Base-by-base conservation (phyloP, 306 rosid genomes). In the Trifolium fragiferum region DNA sequence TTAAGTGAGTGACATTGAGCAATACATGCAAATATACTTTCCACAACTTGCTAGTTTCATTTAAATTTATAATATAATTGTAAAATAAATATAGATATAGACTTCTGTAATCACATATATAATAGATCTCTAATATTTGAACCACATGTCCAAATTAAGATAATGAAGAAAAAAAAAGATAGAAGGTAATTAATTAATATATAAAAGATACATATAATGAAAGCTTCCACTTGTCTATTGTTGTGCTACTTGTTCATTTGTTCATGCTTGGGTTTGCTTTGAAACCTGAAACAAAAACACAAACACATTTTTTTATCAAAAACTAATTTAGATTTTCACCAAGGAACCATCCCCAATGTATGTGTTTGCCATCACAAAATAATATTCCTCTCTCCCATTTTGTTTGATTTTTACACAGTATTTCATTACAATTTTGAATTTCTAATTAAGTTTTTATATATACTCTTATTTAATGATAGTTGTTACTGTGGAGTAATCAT, bases 241-340 rank as follows among this genome's bases (percentile, higher is more conserved):
- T 40, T 74, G 81, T 74, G 82, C 58, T 46, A 51, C 82, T 64
- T 37, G 78, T 76, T 70, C 60, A 68, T 40, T 37, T 15, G 0
- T 76, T 77, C 71, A 66, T 18, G 12, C 73, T 68, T 80, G 81
- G 16, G 75, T 47, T 75, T 83, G 71, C 82, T 85, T 88, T 78
- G 90, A 80, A 60, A 88, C 92, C 92, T 88, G 84, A 25, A 38
- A 71, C 61, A 55, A 40, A 74, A 81, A 76, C 60, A 57, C 70
- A 27, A 53, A 62, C 20, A 30, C 60, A 35, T 41, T 27, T 33
- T 59, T 66, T 5, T 16, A 11, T 67, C 13, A 35, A 16, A 7
- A 10, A 2, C 5, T 6, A 3, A 49, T 47, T 59, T 27, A 41
- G 23, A n/a, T 18, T 15, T 64, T 30, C 21, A 68, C 16, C 47